A percentile compares a stretch with the other conserved stretches of the same genome.
Conservation (phyloP, 495 filamentous ascomycete species). For the Aspergillus campestris region DNA sequence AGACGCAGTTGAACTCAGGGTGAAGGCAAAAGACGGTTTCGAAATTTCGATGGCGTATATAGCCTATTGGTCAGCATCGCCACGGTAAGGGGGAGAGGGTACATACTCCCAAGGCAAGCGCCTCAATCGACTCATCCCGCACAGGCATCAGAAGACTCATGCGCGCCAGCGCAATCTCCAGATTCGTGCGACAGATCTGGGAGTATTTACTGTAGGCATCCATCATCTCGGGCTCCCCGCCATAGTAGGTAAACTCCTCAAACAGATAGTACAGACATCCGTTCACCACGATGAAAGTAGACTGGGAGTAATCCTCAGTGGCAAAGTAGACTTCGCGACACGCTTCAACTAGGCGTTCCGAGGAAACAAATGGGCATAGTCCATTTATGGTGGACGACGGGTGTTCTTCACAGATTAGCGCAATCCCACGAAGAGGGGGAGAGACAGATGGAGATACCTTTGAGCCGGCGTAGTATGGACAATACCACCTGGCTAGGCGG, state of each 20-base stretch:
- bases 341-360: conserved; percentile 49
- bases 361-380: conserved; percentile 31
- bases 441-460: conserved; percentile 21
- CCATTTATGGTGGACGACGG: conserved; percentile 17
- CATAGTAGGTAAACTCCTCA: conserved; percentile 34
- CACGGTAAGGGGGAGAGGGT: background rate
- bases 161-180: conserved; percentile 50
- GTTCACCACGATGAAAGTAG: conserved; percentile 48
- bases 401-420: conserved; percentile 9
- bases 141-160: conserved; percentile 51
- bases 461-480: conserved; percentile 39
- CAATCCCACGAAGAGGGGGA: background rate
- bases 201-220: conserved; percentile 34
- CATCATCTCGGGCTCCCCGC: conserved; percentile 16
- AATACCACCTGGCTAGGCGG: conserved; percentile 47
- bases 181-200: conserved; percentile 43
- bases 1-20: conserved; percentile 47
- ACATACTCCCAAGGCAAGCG: conserved; percentile 50
- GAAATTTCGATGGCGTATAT: conserved; percentile 54
- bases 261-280: conserved; percentile 50
- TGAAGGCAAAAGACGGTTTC: conserved; percentile 56
- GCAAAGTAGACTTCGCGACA: conserved; percentile 53
- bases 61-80: conserved; percentile 18
- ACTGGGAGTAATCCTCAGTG: conserved; percentile 47
- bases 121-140: conserved; percentile 49